phyloP scores from a whole-genome alignment of 1,284 basidiomycete species.

The Ustilago sp. region DNA sequence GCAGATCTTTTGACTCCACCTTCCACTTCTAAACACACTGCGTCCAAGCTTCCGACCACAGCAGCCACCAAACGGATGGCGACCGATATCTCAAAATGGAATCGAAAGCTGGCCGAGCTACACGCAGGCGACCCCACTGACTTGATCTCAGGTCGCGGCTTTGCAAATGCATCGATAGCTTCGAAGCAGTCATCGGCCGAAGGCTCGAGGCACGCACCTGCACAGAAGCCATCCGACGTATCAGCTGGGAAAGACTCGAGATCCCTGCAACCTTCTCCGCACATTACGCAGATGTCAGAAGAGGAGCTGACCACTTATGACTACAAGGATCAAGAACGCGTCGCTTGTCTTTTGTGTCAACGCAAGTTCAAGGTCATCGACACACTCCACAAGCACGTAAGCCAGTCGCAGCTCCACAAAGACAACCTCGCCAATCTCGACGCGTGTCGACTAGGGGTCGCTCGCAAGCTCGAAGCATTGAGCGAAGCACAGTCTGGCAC shows the following conservation, averaged over 20 bases:
- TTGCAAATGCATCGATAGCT: too few species aligned
- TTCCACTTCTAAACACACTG: neutral
- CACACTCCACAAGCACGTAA: slow-evolving; percentile 35
- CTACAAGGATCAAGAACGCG: slow-evolving; percentile 38
- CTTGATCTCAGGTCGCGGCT: neutral
- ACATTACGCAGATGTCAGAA: slow-evolving; percentile 13
- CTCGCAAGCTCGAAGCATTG: slow-evolving; percentile 19
- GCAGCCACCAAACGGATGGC: slow-evolving; percentile 37
- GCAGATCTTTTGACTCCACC: neutral
- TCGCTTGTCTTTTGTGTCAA: slow-evolving; percentile 52
- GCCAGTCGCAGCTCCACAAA: slow-evolving; percentile 43
- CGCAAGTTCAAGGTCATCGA: slow-evolving; percentile 50
- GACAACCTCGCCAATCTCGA: slow-evolving; percentile 32
- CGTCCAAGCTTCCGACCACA: neutral
- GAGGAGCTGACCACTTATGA: slow-evolving; percentile 24
- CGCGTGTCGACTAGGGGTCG: slow-evolving; percentile 31
- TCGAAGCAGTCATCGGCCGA: neutral
- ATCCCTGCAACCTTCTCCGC: neutral
- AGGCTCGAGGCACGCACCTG: neutral
- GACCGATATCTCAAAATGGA: slow-evolving; percentile 43
- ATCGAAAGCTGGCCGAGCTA: slow-evolving; percentile 44
- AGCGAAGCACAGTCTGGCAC: neutral
- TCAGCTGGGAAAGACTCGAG: neutral
- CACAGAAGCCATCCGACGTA: neutral
- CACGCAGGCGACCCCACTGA: slow-evolving; percentile 10